Percentiles rank a stretch among this genome's conserved stretches.
Evolutionary conservation across 2,329 filamentous ascomycete species (phyloP).

Genomic region (Aspergillus tamarii): DNA sequence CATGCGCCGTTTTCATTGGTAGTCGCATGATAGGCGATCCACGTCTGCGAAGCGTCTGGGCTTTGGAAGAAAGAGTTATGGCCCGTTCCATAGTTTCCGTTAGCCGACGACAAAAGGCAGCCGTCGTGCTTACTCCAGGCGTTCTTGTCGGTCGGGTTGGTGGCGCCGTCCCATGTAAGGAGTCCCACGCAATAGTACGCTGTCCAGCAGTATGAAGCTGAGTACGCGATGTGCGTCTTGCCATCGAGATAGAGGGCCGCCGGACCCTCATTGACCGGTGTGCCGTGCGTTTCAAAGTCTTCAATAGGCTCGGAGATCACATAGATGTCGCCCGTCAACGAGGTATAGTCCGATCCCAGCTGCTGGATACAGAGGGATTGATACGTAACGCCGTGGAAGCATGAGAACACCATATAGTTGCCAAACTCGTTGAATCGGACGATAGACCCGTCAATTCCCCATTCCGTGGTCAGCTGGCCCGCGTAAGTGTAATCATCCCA

Average conservation of each 20-base stretch:
- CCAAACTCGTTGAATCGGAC: conserved; percentile 52
- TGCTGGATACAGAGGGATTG: conserved; percentile 22
- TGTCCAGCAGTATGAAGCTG: conserved; percentile 61
- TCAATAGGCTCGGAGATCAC: conserved; percentile 57
- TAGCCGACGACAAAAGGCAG: conserved; percentile 56
- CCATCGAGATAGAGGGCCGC: conserved; percentile 58
- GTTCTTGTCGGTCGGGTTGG: conserved; percentile 48
- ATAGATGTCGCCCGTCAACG: conserved; percentile 46
- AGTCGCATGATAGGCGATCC: conserved; percentile 62
- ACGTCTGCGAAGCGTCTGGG: conserved; percentile 58
- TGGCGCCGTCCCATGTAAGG: conserved; percentile 56
- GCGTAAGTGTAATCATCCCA: conserved; percentile 57
- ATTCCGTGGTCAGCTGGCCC: conserved; percentile 51
- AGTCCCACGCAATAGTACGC: conserved; percentile 58
- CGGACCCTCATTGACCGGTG: conserved; percentile 60
- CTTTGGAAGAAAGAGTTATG: conserved; percentile 63
- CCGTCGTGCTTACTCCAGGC: conserved; percentile 58
- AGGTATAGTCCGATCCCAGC: conserved; percentile 15
- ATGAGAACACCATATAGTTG: conserved; percentile 61
- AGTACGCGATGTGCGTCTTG: conserved; percentile 58
- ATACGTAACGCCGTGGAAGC: conserved; percentile 43
- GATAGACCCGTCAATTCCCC: conserved; percentile 60
- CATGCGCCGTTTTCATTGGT: conserved; percentile 54
- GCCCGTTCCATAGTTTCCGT: conserved; percentile 61
- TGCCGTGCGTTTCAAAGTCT: conserved; percentile 54